phyloP scores from a whole-genome alignment of 768 basidiomycete genomes.

The Mycena latifolia region DNA sequence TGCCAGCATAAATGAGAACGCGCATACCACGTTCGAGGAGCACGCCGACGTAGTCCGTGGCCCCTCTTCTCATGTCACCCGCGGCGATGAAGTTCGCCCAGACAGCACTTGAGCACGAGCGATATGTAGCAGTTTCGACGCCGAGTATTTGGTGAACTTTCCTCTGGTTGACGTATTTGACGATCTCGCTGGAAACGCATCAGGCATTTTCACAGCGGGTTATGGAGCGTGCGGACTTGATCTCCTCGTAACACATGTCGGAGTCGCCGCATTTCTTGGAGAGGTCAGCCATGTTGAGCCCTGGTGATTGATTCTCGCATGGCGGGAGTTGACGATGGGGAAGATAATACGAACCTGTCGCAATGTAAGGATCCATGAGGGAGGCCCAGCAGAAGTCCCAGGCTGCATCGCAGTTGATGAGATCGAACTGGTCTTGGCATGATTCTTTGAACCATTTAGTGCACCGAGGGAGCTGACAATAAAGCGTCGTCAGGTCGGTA shows the following conservation, averaged over 20 bases:
- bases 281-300: slow-evolving; percentile 26
- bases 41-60: slow-evolving; percentile 59
- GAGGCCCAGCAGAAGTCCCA: slow-evolving; percentile 51
- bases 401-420: slow-evolving; percentile 56
- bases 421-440: slow-evolving; percentile 58
- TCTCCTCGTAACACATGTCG: slow-evolving; percentile 14
- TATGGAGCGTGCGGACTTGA: neutral
- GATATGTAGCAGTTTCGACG: slow-evolving; percentile 38
- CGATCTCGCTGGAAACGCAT: slow-evolving; percentile 11
- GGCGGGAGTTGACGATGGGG: neutral
- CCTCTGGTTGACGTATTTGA: slow-evolving; percentile 25
- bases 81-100: neutral
- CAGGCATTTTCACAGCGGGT: neutral
- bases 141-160: slow-evolving; percentile 27
- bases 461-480: slow-evolving; percentile 58
- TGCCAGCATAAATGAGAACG: slow-evolving; percentile 68
- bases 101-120: neutral
- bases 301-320: neutral
- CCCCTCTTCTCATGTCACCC: slow-evolving; percentile 29
- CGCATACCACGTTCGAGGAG: slow-evolving; percentile 66
- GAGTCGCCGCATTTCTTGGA: slow-evolving; percentile 13
- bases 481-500: neutral
- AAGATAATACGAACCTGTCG: slow-evolving; percentile 43
- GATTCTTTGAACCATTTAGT: slow-evolving; percentile 49
- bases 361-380: slow-evolving; percentile 41